phyloP scores from a whole-genome alignment of 2,329 filamentous ascomycete species.

The Fusarium scirpi region DNA sequence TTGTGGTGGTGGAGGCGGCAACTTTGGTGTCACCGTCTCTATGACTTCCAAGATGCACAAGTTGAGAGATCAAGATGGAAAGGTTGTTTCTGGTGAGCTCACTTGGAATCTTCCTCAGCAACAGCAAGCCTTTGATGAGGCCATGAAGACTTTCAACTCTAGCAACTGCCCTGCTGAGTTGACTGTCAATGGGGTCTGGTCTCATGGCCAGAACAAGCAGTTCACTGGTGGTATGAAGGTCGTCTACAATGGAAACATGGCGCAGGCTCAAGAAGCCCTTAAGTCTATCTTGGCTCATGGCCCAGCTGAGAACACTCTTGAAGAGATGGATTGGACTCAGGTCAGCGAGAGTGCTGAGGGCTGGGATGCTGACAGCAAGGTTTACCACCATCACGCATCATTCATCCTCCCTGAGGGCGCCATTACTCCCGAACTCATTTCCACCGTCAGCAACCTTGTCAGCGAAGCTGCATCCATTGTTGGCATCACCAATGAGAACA shows the following conservation, averaged over 20 bases:
- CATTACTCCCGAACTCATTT: conserved; percentile 6
- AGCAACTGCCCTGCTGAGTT: conserved; percentile 1
- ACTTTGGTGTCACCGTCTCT: conserved; percentile 7
- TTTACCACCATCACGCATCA: conserved; percentile 9
- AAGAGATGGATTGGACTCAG: conserved; percentile 4
- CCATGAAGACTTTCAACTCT: conserved; percentile 2
- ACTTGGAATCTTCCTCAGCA: conserved; percentile 9
- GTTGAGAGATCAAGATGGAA: not conserved
- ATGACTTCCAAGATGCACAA: conserved; percentile 4
- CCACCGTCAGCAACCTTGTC: not conserved
- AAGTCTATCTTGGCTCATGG: not conserved
- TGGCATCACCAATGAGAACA: conserved; percentile 1
- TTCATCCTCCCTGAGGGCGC: conserved; percentile 14
- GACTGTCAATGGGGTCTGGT: conserved; percentile 8
- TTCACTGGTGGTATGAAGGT: conserved; percentile 4
- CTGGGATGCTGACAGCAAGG: not conserved
- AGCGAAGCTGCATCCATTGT: not conserved
- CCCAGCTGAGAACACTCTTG: not conserved
- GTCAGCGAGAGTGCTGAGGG: not conserved
- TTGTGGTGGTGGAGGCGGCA: conserved; percentile 1
- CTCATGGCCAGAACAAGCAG: not conserved
- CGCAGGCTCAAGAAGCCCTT: not conserved
- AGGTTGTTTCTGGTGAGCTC: not conserved
- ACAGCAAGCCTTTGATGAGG: not conserved
- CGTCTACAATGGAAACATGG: conserved; percentile 3